Conservation (phyloP, 2,329 filamentous ascomycete species). For the Xylaria sp. region DNA sequence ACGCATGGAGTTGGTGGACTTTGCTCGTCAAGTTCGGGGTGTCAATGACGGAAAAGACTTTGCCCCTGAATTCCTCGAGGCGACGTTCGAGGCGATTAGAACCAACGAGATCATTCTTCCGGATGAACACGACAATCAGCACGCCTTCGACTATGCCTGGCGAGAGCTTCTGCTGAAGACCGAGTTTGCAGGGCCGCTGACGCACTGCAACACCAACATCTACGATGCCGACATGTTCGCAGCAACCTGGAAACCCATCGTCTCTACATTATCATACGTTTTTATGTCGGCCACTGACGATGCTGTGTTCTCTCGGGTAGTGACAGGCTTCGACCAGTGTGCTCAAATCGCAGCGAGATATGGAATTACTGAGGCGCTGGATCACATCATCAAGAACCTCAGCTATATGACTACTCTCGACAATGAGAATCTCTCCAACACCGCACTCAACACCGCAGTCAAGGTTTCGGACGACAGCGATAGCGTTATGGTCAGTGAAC, state of each 20-base stretch:
- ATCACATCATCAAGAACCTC: slow-evolving; percentile 86
- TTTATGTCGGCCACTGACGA: slow-evolving; percentile 99
- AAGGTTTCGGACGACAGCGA: slow-evolving; percentile 77
- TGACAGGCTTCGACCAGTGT: slow-evolving; percentile 93
- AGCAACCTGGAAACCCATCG: slow-evolving; percentile 89
- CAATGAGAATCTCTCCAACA: slow-evolving; percentile 70
- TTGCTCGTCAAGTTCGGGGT: slow-evolving; percentile 82
- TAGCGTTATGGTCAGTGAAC: slow-evolving; percentile 91
- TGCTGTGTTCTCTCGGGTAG: slow-evolving; percentile 85
- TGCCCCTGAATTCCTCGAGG: slow-evolving; percentile 71
- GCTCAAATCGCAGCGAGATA: slow-evolving; percentile 87
- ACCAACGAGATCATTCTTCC: slow-evolving; percentile 92
- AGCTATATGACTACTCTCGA: slow-evolving; percentile 86
- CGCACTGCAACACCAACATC: slow-evolving; percentile 83
- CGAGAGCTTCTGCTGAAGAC: slow-evolving; percentile 87
- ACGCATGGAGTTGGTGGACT: slow-evolving; percentile 80
- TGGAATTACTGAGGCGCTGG: slow-evolving; percentile 75
- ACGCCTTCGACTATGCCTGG: slow-evolving; percentile 97
- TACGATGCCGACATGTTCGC: slow-evolving; percentile 98
- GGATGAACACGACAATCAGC: slow-evolving; percentile 93
- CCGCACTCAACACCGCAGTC: slow-evolving; percentile 87
- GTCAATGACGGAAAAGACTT: slow-evolving; percentile 86
- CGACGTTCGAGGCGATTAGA: slow-evolving; percentile 87
- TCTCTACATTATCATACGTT: slow-evolving; percentile 93
- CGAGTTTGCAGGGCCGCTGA: slow-evolving; percentile 64